Percentiles rank a stretch among this genome's conserved stretches.
These are phyloP conservation scores for Kuraishia floccosa DNA, from an alignment of 805 yeast species.

Conservation along the genomic window DNA sequence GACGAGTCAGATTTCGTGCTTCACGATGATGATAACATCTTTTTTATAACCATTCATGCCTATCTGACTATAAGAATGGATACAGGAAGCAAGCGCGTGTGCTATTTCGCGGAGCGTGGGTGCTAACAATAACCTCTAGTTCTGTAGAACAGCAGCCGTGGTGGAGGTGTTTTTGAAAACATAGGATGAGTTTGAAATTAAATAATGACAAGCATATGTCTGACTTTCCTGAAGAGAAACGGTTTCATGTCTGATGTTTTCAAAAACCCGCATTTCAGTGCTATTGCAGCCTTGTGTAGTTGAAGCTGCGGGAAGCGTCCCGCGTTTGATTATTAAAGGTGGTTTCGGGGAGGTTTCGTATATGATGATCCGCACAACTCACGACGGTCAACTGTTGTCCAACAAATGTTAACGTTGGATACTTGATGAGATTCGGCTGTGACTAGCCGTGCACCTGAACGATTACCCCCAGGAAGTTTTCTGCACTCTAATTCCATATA, in stretches of 20 bases:
- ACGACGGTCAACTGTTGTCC: slow-evolving; percentile 32
- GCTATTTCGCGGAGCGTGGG: slow-evolving; percentile 1
- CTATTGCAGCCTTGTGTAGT: background rate
- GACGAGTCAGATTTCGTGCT: slow-evolving; percentile 99
- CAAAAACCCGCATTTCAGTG: background rate
- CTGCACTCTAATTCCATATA: too few relatives aligned
- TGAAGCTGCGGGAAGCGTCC: slow-evolving; percentile 4
- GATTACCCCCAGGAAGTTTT: background rate
- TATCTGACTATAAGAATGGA: slow-evolving; percentile 33
- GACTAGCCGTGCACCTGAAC: slow-evolving; percentile 68
- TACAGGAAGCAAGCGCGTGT: background rate
- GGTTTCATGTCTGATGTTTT: slow-evolving; percentile 47
- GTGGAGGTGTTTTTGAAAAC: slow-evolving; percentile 8
- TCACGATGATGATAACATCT: slow-evolving; percentile 82
- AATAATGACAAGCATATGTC: slow-evolving; percentile 98
- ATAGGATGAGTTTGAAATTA: slow-evolving; percentile 60
- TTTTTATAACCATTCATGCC: slow-evolving; percentile 91
- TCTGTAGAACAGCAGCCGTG: background rate
- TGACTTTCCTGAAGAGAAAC: slow-evolving; percentile 58
- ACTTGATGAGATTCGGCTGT: slow-evolving; percentile 71
- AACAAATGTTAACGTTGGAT: slow-evolving; percentile 16
- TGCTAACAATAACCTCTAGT: background rate
- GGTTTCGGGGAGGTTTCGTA: slow-evolving; percentile 10
- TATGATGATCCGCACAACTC: slow-evolving; percentile 30
- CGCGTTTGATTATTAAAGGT: background rate